Evolutionary conservation across 768 basidiomycete species (phyloP).

Genomic region (Boletus pseudopeckii): DNA sequence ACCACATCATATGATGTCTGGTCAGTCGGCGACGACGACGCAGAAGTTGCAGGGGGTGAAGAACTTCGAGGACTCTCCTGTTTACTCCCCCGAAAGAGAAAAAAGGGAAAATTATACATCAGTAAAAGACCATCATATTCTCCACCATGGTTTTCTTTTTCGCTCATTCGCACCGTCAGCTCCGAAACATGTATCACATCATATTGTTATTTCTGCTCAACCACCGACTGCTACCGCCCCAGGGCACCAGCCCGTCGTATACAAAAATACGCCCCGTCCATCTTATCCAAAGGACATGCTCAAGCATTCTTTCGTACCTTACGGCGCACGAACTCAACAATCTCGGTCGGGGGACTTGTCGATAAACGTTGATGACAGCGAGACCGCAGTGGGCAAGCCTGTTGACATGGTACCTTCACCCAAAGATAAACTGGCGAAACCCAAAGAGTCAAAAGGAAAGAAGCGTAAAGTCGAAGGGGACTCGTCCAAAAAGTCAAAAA

Average conservation of each 20-base stretch:
- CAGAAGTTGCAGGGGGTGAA: slow-evolving; percentile 47
- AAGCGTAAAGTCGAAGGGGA: slow-evolving; percentile 51
- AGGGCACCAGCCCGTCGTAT: slow-evolving; percentile 17
- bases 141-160: slow-evolving; percentile 26
- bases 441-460: slow-evolving; percentile 31
- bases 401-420: not conserved
- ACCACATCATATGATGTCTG: slow-evolving; percentile 60
- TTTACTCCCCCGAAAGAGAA: slow-evolving; percentile 60
- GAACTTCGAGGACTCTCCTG: slow-evolving; percentile 61
- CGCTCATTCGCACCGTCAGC: slow-evolving; percentile 44
- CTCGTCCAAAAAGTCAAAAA: slow-evolving; percentile 47
- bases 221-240: slow-evolving; percentile 30
- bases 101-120: slow-evolving; percentile 55
- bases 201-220: slow-evolving; percentile 55
- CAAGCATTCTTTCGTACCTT: slow-evolving; percentile 62
- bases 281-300: slow-evolving; percentile 58
- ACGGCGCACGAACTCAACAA: slow-evolving; percentile 42
- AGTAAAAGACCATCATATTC: slow-evolving; percentile 37
- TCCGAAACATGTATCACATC: slow-evolving; percentile 55
- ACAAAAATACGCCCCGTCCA: slow-evolving; percentile 53
- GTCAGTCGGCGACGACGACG: slow-evolving; percentile 47
- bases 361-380: slow-evolving; percentile 24
- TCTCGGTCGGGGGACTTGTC: slow-evolving; percentile 3
- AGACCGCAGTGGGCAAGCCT: slow-evolving; percentile 23
- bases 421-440: slow-evolving; percentile 7